A percentile compares a stretch with the other conserved stretches of the same genome.
Evolutionary conservation across 1,139 yeast genomes (phyloP).

Genomic region (Candida tetrigidarum): DNA sequence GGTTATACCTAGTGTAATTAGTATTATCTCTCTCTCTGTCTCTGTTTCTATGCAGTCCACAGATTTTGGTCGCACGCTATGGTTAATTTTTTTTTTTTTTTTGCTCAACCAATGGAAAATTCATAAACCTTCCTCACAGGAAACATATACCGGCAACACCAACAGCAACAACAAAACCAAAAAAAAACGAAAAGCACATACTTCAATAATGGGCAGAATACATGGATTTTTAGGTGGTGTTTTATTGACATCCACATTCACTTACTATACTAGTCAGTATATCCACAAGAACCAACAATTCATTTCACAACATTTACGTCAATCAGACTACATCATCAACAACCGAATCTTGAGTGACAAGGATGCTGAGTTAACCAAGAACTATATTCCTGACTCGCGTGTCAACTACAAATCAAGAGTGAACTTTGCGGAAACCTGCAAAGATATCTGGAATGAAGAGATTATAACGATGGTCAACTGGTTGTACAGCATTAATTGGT

Average conservation of each 20-base stretch:
- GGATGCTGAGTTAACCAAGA: constrained; percentile 24
- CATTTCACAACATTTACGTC: constrained; percentile 52
- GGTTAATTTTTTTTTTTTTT: too few species aligned
- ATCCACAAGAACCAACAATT: constrained; percentile 52
- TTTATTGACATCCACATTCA: constrained; percentile 63
- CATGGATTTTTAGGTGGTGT: constrained; percentile 76
- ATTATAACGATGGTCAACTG: constrained; percentile 69
- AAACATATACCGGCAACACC: too few species aligned
- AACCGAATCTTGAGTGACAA: constrained; percentile 49
- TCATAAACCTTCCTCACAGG: neutral
- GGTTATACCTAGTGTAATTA: too few species aligned
- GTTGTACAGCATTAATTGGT: constrained; percentile 61
- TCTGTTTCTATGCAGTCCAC: neutral
- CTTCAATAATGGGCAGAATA: constrained; percentile 59
- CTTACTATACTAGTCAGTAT: constrained; percentile 67
- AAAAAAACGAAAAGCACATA: neutral
- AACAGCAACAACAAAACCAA: neutral
- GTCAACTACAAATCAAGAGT: constrained; percentile 29
- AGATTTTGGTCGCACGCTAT: neutral
- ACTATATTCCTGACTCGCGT: constrained; percentile 7
- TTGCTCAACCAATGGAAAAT: constrained; percentile 3
- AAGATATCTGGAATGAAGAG: constrained; percentile 85
- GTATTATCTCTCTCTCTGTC: too few species aligned
- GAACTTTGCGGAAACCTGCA: constrained; percentile 59
- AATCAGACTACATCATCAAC: constrained; percentile 53